A percentile compares a stretch with the other conserved stretches of the same genome.
phyloP scores from a whole-genome alignment of 2,329 filamentous ascomycete species.

The Monascus ruber region DNA sequence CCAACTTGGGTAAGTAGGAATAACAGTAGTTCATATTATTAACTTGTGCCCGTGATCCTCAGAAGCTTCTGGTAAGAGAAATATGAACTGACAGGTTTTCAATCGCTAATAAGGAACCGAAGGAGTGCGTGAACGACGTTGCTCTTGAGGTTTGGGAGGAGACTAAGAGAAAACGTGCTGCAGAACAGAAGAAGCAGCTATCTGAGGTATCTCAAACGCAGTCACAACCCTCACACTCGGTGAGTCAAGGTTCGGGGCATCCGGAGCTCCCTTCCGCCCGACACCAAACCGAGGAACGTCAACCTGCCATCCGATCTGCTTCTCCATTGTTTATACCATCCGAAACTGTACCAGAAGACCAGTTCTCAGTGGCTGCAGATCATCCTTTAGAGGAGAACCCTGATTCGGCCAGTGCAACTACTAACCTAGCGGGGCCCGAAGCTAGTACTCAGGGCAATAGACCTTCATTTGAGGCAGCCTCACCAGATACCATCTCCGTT shows the following conservation, averaged over 20 bases:
- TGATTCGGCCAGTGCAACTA: too few species aligned
- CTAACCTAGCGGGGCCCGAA: too few species aligned
- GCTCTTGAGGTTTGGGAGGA: conserved; percentile 20
- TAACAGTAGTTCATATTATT: not conserved
- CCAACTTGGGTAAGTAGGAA: conserved; percentile 26
- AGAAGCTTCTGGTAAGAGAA: not conserved
- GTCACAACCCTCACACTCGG: conserved; percentile 1
- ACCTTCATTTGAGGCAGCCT: not conserved
- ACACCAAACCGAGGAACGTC: not conserved
- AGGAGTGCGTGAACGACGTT: conserved; percentile 20
- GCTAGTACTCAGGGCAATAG: too few species aligned
- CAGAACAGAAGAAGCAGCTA: conserved; percentile 1
- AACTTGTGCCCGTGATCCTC: not conserved
- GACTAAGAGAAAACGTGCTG: conserved; percentile 8
- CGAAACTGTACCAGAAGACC: conserved; percentile 1
- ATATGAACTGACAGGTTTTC: not conserved
- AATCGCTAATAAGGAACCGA: conserved; percentile 22
- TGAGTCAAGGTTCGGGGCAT: not conserved
- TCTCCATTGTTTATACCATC: conserved; percentile 11
- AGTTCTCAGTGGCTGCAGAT: not conserved
- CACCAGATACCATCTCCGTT: not conserved
- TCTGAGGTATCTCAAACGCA: conserved; percentile 2
- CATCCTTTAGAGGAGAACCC: too few species aligned
- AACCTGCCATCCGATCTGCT: not conserved
- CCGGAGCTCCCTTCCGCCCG: too few species aligned